Evolutionary conservation across 106 monocot species (phyloP), one percentile per base, ranked within the genome.

Genomic region (Apostasia ramifera): DNA sequence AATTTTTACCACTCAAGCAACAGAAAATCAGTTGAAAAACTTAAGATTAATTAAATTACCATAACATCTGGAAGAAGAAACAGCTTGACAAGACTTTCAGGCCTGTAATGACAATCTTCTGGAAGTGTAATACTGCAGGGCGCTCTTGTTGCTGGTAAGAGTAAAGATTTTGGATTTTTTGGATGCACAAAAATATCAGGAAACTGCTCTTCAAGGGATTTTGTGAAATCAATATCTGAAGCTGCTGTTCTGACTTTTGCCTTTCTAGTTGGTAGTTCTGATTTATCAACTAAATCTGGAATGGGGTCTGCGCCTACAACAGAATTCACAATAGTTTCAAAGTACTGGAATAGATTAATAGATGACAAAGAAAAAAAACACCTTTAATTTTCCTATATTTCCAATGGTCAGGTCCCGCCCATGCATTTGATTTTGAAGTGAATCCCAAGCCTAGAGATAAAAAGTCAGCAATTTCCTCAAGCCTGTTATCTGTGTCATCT

Each of bases 401-500:
- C 98, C 98, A 99, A 64, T 99, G 85, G 51, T 93, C 93, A 40
- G 98, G 98, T 59, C 98, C 98, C 46, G 98, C 98, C 98, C 98
- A 99, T 5, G 93, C 83, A 90, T 99, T 99, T 75, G 77, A 63
- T 78, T 78, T 90, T 53, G 88, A 80, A 76, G 77, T 80, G 63
- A 89, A 87, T 60, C 89, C 93, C 69, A 93, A 75, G 66, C 88
- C 80, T 64, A 85, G 71, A 54, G 85, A 88, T 66, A 99, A 77
- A 68, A 99, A 93, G 44, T 77, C 85, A 71, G 80, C 60, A 66
- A 93, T 74, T 62, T 79, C 81, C 6, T 88, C 87, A 56, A 88
- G 26, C 44, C 73, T 86, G 58, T 73, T 71, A 57, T 90, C 81
- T 57, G 39, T 71, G 55, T 62, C 64, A 71, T 71, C 78, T 41